These are phyloP conservation scores for Thalassiosira exigua DNA, from an alignment of 352 stramenopile species.

Conservation along the genomic window DNA sequence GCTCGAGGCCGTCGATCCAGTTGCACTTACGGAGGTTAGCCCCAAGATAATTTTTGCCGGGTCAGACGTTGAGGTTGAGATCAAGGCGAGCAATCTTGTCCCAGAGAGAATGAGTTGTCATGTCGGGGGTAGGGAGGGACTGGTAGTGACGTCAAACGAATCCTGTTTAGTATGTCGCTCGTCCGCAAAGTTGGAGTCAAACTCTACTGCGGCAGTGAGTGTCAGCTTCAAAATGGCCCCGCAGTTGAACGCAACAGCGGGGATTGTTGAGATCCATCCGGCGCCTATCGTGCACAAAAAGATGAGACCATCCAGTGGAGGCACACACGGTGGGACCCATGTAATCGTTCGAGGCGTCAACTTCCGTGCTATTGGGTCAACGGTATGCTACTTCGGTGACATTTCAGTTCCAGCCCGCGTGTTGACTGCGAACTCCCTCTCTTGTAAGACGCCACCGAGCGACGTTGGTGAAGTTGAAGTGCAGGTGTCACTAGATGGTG, in stretches of 20 bases:
- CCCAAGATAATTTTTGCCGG: constrained; percentile 29
- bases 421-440: constrained; percentile 12
- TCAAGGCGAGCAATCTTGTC: constrained; percentile 38
- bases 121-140: constrained; percentile 8
- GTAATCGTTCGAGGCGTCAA: constrained; percentile 27
- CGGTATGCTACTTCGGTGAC: constrained; percentile 33
- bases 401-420: constrained; percentile 17
- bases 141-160: constrained; percentile 13
- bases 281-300: constrained; percentile 25
- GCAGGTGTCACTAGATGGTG: constrained; percentile 28
- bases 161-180: background rate
- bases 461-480: constrained; percentile 21
- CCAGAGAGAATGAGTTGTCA: constrained; percentile 25
- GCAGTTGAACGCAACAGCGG: constrained; percentile 27
- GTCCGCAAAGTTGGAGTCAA: background rate
- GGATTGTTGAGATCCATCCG: constrained; percentile 16
- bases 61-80: constrained; percentile 15
- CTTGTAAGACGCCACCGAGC: constrained; percentile 22
- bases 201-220: constrained; percentile 1
- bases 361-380: constrained; percentile 17
- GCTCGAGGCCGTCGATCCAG: constrained; percentile 29
- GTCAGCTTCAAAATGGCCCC: constrained; percentile 19
- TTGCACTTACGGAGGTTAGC: constrained; percentile 17
- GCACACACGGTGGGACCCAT: constrained; percentile 15
- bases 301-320: constrained; percentile 17